phyloP scores from a whole-genome alignment of 805 yeast species.

The Candida orba region DNA sequence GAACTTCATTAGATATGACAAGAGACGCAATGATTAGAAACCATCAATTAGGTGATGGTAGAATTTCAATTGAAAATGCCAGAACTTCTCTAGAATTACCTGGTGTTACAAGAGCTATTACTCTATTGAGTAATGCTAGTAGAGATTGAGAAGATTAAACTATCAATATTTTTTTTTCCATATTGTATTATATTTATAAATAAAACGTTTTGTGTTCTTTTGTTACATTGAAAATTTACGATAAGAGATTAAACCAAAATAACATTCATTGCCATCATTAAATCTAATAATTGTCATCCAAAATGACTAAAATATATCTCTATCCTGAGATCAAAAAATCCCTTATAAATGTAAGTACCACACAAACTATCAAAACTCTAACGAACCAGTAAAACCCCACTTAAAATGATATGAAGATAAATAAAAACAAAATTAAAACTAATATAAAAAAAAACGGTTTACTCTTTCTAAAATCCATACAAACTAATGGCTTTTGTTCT shows the following conservation, averaged over 20 bases:
- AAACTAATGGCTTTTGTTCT: conserved; percentile 37
- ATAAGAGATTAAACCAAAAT: too few relatives aligned
- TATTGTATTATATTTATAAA: not conserved
- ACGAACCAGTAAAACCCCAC: not conserved
- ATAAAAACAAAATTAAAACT: not conserved
- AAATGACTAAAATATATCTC: too few relatives aligned
- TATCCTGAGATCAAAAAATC: too few relatives aligned
- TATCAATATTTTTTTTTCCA: not conserved
- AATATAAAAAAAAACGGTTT: not conserved
- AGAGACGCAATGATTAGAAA: conserved; percentile 30
- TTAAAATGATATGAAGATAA: not conserved
- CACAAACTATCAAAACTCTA: too few relatives aligned
- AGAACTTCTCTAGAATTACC: conserved; percentile 35
- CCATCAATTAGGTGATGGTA: conserved; percentile 29
- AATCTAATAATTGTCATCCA: too few relatives aligned
- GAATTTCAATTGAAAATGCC: conserved; percentile 33
- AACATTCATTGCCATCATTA: too few relatives aligned
- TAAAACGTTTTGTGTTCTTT: not conserved
- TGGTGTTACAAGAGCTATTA: conserved; percentile 32
- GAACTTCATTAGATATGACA: conserved; percentile 33
- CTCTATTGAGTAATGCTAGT: conserved; percentile 21
- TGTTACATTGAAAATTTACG: too few relatives aligned
- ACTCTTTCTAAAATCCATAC: conserved; percentile 6
- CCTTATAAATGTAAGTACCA: too few relatives aligned
- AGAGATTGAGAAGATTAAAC: not conserved